phyloP scores from a whole-genome alignment of 345 rosid species.

The Brassica juncea region DNA sequence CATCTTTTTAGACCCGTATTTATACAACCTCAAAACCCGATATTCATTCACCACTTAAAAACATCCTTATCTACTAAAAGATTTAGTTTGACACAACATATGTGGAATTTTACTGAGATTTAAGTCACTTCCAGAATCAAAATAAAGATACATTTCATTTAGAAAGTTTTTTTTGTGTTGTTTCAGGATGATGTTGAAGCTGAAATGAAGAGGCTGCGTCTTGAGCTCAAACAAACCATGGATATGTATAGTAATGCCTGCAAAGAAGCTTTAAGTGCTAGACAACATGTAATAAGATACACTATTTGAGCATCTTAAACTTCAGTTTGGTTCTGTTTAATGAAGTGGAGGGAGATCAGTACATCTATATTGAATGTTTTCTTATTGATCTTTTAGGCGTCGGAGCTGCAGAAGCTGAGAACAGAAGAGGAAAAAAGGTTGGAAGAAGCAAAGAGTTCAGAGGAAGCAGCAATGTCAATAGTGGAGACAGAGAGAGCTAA shows the following conservation, averaged over 20 bases:
- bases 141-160: background rate
- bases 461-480: constrained; percentile 70
- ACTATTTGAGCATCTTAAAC: background rate
- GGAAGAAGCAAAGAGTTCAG: constrained; percentile 71
- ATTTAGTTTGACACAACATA: too few species aligned
- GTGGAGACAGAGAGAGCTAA: constrained; percentile 67
- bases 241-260: constrained; percentile 88
- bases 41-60: background rate
- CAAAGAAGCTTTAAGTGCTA: constrained; percentile 79
- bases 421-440: constrained; percentile 61
- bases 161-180: constrained; percentile 5
- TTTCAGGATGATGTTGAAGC: constrained; percentile 78
- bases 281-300: constrained; percentile 58
- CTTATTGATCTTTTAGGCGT: constrained; percentile 47
- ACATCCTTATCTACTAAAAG: background rate
- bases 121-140: background rate
- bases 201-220: constrained; percentile 82
- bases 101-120: background rate
- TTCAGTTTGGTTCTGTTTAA: background rate
- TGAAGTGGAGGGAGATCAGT: background rate
- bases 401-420: constrained; percentile 67
- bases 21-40: background rate
- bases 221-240: constrained; percentile 93
- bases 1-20: too few species aligned
- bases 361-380: too few species aligned